Evolutionary conservation across 1,284 basidiomycete species (phyloP).

Genomic region (Hymenochaete sp.): DNA sequence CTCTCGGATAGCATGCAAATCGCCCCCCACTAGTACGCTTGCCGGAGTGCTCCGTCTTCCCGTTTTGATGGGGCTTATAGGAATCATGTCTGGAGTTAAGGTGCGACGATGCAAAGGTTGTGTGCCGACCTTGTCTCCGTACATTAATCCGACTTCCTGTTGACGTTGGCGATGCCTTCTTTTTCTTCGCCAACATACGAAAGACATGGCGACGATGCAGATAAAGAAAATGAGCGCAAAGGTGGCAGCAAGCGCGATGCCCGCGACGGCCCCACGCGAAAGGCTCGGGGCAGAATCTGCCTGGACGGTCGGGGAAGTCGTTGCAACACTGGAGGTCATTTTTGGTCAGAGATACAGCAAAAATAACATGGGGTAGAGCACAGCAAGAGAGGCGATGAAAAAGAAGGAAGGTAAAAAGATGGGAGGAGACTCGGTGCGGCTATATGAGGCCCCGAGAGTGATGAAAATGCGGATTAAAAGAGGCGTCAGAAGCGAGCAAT

Average conservation of each 20-base stretch:
- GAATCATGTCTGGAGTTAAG: slow-evolving; percentile 1
- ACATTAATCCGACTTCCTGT: no score
- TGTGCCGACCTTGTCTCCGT: background rate
- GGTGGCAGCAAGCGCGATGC: slow-evolving; percentile 45
- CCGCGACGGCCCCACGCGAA: slow-evolving; percentile 52
- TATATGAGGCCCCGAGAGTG: no score
- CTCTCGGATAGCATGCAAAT: background rate
- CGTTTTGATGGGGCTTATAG: slow-evolving; percentile 4
- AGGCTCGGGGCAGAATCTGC: slow-evolving; percentile 15
- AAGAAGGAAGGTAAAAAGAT: slow-evolving; percentile 3
- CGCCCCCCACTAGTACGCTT: background rate
- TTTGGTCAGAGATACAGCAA: background rate
- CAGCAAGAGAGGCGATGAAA: slow-evolving; percentile 1
- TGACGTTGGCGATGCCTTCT: slow-evolving; percentile 19
- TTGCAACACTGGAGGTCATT: slow-evolving; percentile 18
- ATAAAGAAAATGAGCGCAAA: slow-evolving; percentile 41
- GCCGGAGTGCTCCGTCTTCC: slow-evolving; percentile 1
- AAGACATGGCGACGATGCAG: slow-evolving; percentile 32
- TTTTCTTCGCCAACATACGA: slow-evolving; percentile 34
- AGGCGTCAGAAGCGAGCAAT: no score
- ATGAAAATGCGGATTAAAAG: no score
- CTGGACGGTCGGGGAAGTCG: slow-evolving; percentile 19
- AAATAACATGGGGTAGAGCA: slow-evolving; percentile 3
- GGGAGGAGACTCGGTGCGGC: background rate
- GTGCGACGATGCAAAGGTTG: slow-evolving; percentile 7